Evolutionary conservation across 139 green algal genomes (phyloP), one percentile per base, ranked within the genome.

Genomic region (Trebouxia sp.): DNA sequence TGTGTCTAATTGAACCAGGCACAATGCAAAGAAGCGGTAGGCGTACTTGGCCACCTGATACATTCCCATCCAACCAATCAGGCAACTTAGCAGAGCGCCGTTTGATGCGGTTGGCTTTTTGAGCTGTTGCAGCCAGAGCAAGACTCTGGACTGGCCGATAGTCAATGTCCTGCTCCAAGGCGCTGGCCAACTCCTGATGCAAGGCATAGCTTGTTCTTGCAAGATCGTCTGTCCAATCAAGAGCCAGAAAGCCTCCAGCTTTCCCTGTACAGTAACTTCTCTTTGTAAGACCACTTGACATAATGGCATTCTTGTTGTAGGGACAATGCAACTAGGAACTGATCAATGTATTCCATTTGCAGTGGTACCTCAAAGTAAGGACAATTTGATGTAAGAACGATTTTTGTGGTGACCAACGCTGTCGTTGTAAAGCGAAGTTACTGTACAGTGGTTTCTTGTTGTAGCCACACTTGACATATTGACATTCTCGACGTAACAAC

Each of bases 181-280:
- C 67, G 0, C 83, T 28, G 53, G 92, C 92, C 58, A 97, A 87
- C 58, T 92, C 69, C 15, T 50, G 24, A 58, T 96, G 91, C 50
- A 96, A 82, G 9, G 62, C 38, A 79, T 92, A 97, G 58, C 82
- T 90, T 48, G 81, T 82, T 7, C 89, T 83, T 1, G 91, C 83
- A 42, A 96, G 87, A 1, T 86, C 80, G 76, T 94, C 89, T 37
- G 87, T 89, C 91, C 92, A 96, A 55, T 96, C 92, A 6, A 94
- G 83, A 0, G 91, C 92, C 9, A 97, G 82, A 70, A 97, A 97
- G n/a, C 92, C 93, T 26, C 92, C 89, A 48, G 90, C 88, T 26
- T 91, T 92, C 72, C 88, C 88, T 92, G 86, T 22, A 50, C 32
- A 22, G 7, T 15, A 11, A 17, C 12, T 8, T 37, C 26, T 10